Evolutionary conservation across 2,329 filamentous ascomycete genomes (phyloP), one percentile per base, ranked within the genome.

Genomic region (Colletotrichum acutatum): DNA sequence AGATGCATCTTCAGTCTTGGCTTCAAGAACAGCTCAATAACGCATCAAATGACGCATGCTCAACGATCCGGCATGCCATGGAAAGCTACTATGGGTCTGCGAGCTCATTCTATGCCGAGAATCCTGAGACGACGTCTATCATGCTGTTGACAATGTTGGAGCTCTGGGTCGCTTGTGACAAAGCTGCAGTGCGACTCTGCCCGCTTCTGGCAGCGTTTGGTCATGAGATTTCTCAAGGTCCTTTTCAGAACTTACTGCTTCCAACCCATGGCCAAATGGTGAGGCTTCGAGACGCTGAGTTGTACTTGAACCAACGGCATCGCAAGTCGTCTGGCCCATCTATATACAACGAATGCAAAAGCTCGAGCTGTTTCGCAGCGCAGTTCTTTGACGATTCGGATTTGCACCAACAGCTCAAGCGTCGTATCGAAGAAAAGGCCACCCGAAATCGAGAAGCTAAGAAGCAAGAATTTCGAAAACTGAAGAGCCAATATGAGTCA

Each of bases 81-180:
- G 56, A 77, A 1, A 16, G 58, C 0, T 88, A 88, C 66, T 77
- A 83, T 52, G 5, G 19, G 0, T 4, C 26, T 4, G 83, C 83
- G 0, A 53, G 32, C 0, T 0, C 1, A 0, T 9, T 42, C 0
- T 90, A 90, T 56, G 2, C 66, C 0, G 73, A 63, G 0, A 83
- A 85, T 2, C 86, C 90, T 0, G 84, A 88, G 71, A 80, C 79
- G 0, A 76, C 82, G 0, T 92, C 91, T 0, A 73, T 85, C 5
- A 90, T 91, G 86, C 69, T 90, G 3, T 82, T 93, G 0, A 89
- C 86, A 0, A 75, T 88, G 0, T 75, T 90, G 3, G 89, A 92
- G 66, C 77, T 92, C 0, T 93, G 90, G 91, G 77, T 89, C 8
- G 87, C 87, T 0, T 85, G 86, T 37, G 90, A 93, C 72, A 86